A percentile compares a stretch with the other conserved stretches of the same genome.
phyloP scores from a whole-genome alignment of 106 monocot species.

The Dendrobium officinale region DNA sequence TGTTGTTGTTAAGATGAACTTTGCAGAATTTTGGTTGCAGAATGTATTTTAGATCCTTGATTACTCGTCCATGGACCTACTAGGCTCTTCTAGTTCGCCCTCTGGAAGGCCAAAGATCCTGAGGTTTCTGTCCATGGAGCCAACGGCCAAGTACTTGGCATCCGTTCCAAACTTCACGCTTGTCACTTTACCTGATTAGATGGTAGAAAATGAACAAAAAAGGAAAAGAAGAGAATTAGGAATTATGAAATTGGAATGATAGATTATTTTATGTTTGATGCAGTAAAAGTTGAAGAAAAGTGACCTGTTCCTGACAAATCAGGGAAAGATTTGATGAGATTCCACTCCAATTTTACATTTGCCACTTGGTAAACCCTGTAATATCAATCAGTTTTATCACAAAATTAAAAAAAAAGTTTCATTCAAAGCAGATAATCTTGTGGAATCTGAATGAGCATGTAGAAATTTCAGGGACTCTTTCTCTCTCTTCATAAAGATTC shows the following conservation, averaged over 20 bases:
- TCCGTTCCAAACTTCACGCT: constrained; percentile 81
- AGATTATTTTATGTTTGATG: neutral
- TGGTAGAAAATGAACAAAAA: neutral
- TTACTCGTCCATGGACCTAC: neutral
- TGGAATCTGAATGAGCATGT: neutral
- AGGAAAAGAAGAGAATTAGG: neutral
- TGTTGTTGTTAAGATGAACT: neutral
- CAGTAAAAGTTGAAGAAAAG: neutral
- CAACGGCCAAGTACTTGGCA: constrained; percentile 76
- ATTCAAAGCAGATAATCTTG: neutral
- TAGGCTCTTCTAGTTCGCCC: constrained; percentile 23
- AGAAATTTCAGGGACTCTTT: neutral
- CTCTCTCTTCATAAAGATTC: neutral
- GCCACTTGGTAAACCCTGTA: constrained; percentile 89
- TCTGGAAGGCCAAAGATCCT: constrained; percentile 71
- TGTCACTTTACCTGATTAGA: constrained; percentile 64
- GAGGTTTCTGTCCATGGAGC: constrained; percentile 91
- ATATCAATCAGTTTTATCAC: neutral
- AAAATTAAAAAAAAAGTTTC: neutral
- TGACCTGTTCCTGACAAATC: constrained; percentile 81
- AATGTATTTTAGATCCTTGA: neutral
- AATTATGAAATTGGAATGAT: neutral
- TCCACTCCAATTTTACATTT: constrained; percentile 90
- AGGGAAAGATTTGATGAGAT: constrained; percentile 60
- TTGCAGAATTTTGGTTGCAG: neutral